Base-by-base conservation (phyloP, 1,284 basidiomycete species). In the Cryptococcus jaspeensis region DNA sequence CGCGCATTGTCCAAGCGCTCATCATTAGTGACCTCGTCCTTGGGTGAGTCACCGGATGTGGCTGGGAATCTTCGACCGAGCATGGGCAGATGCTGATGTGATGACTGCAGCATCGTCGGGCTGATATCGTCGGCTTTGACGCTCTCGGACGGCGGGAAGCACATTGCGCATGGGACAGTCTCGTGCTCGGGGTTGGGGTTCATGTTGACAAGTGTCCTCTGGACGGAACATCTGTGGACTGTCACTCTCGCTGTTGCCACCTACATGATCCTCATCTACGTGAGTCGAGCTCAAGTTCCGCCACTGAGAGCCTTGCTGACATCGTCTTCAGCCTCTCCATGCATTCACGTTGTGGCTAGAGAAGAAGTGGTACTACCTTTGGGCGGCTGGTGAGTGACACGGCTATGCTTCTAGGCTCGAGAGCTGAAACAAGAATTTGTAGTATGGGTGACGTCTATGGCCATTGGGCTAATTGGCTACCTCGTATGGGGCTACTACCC, bases 161-260 rank as follows among this genome's bases (percentile, higher is more conserved):
- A 58, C 0, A 64, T 76, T 5, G 20, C 46, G 5, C 51, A 64
- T 22, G 72, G 74, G 6, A 60, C 67, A 0, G 18, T 42, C 0
- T 56, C 65, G 9, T 79, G 78, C 52, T 68, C 76, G 40, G 75
- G 70, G 1, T 61, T 76, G 13, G 77, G 77, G 5, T 63, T 75
- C 23, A 56, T 72, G 18, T 54, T 78, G 15, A 65, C 69, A 3
- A 61, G 71, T 9, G 53, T 74, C 13, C 47, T 79, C 3, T 76
- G 67, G 69, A 41, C 58, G 66, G 76, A 79, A 63, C 78, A 79
- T 52, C 52, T 78, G 16, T 78, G 77, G 75, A 79, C 77, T 7
- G 59, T 78, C 11, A 48, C 63, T 5, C 63, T 79, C 2, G 76
- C 76, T 7, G 57, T 74, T 22, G 68, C 71, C 8, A 79, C 78